Evolutionary conservation across 2,329 filamentous ascomycete genomes (phyloP).

Genomic region (Pseudogymnoascus verrucosus): DNA sequence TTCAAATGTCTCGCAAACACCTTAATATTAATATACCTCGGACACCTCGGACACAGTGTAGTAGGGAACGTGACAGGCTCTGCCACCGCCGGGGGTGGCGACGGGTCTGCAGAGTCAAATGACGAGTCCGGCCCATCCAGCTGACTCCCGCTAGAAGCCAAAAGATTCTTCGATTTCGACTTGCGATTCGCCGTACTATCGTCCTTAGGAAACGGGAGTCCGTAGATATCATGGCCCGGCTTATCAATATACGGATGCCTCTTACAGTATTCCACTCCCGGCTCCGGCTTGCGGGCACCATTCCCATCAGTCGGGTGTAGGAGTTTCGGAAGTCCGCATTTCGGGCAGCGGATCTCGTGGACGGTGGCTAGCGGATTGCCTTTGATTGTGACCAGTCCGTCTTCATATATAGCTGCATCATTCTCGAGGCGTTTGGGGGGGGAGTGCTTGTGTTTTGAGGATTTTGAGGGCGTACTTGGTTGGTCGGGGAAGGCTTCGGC

Average conservation of each 20-base stretch:
- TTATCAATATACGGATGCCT: conserved; percentile 70
- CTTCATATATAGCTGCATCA: conserved; percentile 61
- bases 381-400: conserved; percentile 60
- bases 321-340: conserved; percentile 66
- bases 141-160: background rate
- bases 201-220: conserved; percentile 70
- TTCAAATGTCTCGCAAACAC: conserved; percentile 1
- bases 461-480: background rate
- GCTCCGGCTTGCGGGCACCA: conserved; percentile 57
- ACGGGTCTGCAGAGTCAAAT: background rate
- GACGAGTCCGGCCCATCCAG: background rate
- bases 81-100: background rate
- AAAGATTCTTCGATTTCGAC: background rate
- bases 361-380: conserved; percentile 61
- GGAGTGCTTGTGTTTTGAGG: background rate
- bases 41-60: background rate
- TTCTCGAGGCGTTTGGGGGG: conserved; percentile 38
- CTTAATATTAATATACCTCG: background rate
- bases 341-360: conserved; percentile 62
- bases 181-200: background rate
- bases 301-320: conserved; percentile 65
- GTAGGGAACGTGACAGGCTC: background rate
- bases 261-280: conserved; percentile 67
- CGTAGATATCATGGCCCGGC: conserved; percentile 71
- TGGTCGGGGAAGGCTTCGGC: conserved; percentile 19